Percentiles rank a stretch among this genome's conserved stretches.
These are phyloP conservation scores for Ceratobasidium theobromae DNA, from an alignment of 1,284 basidiomycete genomes.

Conservation along the genomic window DNA sequence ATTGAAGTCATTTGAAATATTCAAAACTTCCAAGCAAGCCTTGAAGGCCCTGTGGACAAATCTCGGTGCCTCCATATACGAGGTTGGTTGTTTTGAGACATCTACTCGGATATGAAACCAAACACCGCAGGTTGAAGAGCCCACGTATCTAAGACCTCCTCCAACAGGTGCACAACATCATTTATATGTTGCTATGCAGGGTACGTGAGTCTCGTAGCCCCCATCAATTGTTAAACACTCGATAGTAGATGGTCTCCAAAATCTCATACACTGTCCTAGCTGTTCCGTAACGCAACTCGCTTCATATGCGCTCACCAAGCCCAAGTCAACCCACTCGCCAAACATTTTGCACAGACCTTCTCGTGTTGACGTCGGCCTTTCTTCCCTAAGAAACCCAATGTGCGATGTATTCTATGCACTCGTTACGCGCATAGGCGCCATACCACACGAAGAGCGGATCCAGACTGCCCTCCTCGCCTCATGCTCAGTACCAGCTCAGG, in stretches of 20 bases:
- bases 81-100: constrained; percentile 12
- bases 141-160: background rate
- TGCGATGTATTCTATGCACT: constrained; percentile 12
- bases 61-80: constrained; percentile 1
- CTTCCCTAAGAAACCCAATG: constrained; percentile 1
- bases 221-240: background rate
- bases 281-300: constrained; percentile 1
- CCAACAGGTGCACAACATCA: constrained; percentile 4
- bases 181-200: constrained; percentile 4
- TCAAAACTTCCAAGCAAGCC: background rate
- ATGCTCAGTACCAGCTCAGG: background rate
- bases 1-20: constrained; percentile 2
- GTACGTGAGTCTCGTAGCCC: background rate
- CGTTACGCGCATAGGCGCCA: constrained; percentile 2
- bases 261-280: constrained; percentile 2
- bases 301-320: constrained; percentile 2
- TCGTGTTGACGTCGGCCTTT: background rate
- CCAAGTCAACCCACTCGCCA: background rate
- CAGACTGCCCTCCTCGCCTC: constrained; percentile 10
- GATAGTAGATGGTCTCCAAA: constrained; percentile 5
- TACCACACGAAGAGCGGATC: constrained; percentile 17
- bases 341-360: background rate
- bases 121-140: constrained; percentile 4
- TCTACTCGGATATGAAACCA: background rate
- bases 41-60: constrained; percentile 9